These are phyloP conservation scores for Epicoccum sorghinum DNA, from an alignment of 2,329 filamentous ascomycete species.

Conservation along the genomic window DNA sequence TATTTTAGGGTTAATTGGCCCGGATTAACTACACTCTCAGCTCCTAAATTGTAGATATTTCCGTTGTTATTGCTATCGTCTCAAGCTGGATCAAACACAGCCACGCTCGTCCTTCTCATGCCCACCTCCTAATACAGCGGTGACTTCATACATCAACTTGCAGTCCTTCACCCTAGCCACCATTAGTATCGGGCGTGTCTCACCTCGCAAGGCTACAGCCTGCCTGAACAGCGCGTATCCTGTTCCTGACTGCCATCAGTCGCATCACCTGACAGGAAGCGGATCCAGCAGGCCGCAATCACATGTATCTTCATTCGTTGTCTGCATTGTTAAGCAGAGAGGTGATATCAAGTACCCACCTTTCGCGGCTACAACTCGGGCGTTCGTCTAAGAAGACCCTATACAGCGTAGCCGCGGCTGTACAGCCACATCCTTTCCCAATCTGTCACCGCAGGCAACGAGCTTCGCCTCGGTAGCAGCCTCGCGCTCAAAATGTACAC, in stretches of 20 bases:
- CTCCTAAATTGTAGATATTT: too few species aligned
- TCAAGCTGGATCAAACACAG: too few species aligned
- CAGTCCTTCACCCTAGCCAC: too few species aligned
- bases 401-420: constrained; percentile 4
- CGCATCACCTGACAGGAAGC: background rate
- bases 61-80: too few species aligned
- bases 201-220: background rate
- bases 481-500: constrained; percentile 1
- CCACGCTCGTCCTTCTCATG: too few species aligned
- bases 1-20: too few species aligned
- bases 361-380: constrained; percentile 2
- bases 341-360: background rate
- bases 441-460: constrained; percentile 9
- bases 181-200: too few species aligned
- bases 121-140: too few species aligned
- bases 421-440: constrained; percentile 13
- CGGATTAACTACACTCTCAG: too few species aligned
- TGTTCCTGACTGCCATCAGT: background rate
- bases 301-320: background rate
- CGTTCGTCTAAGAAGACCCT: constrained; percentile 6
- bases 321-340: background rate
- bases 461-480: constrained; percentile 3
- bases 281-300: background rate
- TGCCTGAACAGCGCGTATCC: background rate
- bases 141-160: too few species aligned